Evolutionary conservation across 345 rosid genomes (phyloP).

Genomic region (Theobroma cacao): DNA sequence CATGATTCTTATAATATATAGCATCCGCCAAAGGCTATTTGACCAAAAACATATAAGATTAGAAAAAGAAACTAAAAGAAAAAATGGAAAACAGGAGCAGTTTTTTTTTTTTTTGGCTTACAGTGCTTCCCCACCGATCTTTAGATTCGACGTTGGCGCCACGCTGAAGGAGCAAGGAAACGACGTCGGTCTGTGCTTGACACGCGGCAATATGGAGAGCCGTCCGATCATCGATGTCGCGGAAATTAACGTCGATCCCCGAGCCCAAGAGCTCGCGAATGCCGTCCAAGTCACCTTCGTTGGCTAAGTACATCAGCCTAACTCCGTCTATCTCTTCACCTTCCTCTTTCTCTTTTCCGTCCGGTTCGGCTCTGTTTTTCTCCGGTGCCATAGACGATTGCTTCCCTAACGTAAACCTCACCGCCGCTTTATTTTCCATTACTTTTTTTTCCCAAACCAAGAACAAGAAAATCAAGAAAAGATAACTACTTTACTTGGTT

Average conservation of each 20-base stretch:
- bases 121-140: slow-evolving; percentile 98
- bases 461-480: not conserved
- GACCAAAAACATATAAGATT: slow-evolving; percentile 16
- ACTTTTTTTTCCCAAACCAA: not conserved
- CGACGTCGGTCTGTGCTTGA: slow-evolving; percentile 65
- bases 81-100: not conserved
- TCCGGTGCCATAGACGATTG: slow-evolving; percentile 86
- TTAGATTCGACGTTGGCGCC: slow-evolving; percentile 58
- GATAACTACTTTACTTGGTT: not conserved
- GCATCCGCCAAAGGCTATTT: slow-evolving; percentile 94
- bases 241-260: slow-evolving; percentile 66
- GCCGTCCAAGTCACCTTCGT: slow-evolving; percentile 76
- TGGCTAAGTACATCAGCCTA: slow-evolving; percentile 65
- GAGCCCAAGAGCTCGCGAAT: slow-evolving; percentile 63
- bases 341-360: slow-evolving; percentile 37
- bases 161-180: slow-evolving; percentile 51
- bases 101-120: slow-evolving; percentile 27
- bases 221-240: slow-evolving; percentile 80
- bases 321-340: slow-evolving; percentile 50
- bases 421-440: slow-evolving; percentile 54
- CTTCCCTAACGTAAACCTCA: slow-evolving; percentile 50
- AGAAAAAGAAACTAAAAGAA: not conserved
- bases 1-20: slow-evolving; percentile 69
- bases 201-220: slow-evolving; percentile 93
- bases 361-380: slow-evolving; percentile 34